Percentiles rank a stretch among this genome's conserved stretches.
phyloP scores from a whole-genome alignment of 2,329 filamentous ascomycete species.

The Septoria linicola region DNA sequence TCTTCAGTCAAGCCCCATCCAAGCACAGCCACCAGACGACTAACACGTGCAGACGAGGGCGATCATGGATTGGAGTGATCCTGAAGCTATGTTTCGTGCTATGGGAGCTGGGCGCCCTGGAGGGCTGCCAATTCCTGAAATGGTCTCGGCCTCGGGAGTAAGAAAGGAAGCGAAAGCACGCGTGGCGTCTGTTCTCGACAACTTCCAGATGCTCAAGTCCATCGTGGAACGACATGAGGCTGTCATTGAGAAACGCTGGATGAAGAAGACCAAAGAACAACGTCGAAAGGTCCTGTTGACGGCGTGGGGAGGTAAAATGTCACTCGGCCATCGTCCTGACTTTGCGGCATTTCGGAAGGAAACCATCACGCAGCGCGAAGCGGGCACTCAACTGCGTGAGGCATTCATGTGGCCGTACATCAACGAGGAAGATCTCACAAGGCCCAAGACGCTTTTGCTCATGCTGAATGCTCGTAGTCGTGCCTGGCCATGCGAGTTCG shows the following conservation, averaged over 20 bases:
- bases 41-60: no score
- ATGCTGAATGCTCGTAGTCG: neutral
- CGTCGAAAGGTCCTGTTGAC: slow-evolving; percentile 10
- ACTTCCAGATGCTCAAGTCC: slow-evolving; percentile 2
- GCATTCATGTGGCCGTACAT: slow-evolving; percentile 6
- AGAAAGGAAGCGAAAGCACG: no score
- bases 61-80: no score
- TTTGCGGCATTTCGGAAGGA: slow-evolving; percentile 1
- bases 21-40: no score
- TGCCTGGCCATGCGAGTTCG: neutral
- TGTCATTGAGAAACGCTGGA: slow-evolving; percentile 16
- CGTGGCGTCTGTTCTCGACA: no score
- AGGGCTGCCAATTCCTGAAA: no score
- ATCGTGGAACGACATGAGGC: slow-evolving; percentile 14
- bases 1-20: no score
- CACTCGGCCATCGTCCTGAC: slow-evolving; percentile 11
- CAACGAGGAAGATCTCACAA: slow-evolving; percentile 8
- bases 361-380: neutral
- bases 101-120: no score
- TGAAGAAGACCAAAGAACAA: slow-evolving; percentile 21
- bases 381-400: neutral
- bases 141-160: no score
- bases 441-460: neutral
- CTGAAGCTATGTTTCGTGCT: no score
- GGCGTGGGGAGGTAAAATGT: slow-evolving; percentile 10